phyloP scores from a whole-genome alignment of 257 asterid genomes.

The Fraxinus anomala region DNA sequence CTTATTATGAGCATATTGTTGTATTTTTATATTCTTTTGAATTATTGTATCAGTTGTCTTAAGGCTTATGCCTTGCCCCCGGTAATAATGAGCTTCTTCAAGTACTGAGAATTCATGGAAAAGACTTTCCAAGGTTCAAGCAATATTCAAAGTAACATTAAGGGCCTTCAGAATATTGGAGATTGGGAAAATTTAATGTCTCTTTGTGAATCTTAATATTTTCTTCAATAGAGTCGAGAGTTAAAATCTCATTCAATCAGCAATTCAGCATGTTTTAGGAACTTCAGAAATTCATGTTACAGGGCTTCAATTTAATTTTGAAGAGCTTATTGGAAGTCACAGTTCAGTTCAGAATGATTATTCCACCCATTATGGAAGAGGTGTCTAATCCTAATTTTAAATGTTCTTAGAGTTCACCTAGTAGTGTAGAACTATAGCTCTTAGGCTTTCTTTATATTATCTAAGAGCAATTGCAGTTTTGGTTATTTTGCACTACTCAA shows the following conservation, averaged over 20 bases:
- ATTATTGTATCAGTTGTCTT: not conserved
- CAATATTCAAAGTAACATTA: not conserved
- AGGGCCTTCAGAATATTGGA: not conserved
- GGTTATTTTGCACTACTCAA: not conserved
- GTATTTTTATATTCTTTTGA: too few species aligned
- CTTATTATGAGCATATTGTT: not conserved
- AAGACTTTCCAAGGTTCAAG: not conserved
- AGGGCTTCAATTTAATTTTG: not conserved
- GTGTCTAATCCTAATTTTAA: not conserved
- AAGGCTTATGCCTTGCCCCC: not conserved
- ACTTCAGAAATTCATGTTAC: not conserved
- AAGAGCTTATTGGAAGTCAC: not conserved
- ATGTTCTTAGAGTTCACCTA: not conserved
- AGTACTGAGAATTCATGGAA: not conserved
- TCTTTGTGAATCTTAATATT: not conserved
- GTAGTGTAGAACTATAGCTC: not conserved
- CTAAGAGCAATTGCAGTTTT: not conserved
- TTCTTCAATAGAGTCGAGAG: not conserved
- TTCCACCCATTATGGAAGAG: not conserved
- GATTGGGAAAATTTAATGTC: not conserved
- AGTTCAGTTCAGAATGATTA: not conserved
- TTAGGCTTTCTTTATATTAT: not conserved
- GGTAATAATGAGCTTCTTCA: not conserved
- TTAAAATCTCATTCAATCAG: not conserved
- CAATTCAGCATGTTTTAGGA: not conserved